Evolutionary conservation across 345 rosid genomes (phyloP), one percentile per base, ranked within the genome.

Genomic region (Raphanus sativus): DNA sequence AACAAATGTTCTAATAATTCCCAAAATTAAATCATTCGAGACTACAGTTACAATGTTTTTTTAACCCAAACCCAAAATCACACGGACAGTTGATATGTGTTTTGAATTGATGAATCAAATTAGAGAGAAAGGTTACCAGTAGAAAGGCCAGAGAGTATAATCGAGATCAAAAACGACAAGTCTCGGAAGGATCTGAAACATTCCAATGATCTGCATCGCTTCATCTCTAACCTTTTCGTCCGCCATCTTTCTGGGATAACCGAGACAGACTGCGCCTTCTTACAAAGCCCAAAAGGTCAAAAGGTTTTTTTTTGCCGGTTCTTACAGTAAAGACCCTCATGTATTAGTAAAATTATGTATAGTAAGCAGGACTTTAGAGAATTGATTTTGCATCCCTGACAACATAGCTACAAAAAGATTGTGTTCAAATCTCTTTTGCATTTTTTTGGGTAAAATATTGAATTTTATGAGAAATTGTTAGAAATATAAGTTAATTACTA

Each of bases 111-210:
- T 33, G 13, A 52, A 28, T 29, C 10, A 60, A 48, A 29, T 10
- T 48, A 56, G 45, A 48, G 8, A 62, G 6, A 61, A 59, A 15
- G 2, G 7, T 71, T 69, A 91, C 96, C 96, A 91, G 85, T 89
- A 91, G 73, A 91, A 91, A 73, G 93, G 96, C 91, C 96, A 90
- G 82, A 90, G 93, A 68, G 96, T 90, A 75, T 86, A 90, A 82
- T 90, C 96, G 69, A 90, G 93, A 82, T 87, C 96, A 79, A 90
- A 90, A 82, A 90, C 91, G 12, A 90, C 86, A 36, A 90, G 74
- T 81, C 74, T 86, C 3, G 92, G 96, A 65, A 90, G 85, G 13
- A 87, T 32, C 74, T 86, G 87, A 68, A 87, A 86, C 88, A 82
- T 85, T 75, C 88, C 90, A 0, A 87, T 83, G 5, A 86, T 82